Conservation (phyloP, 2,329 filamentous ascomycete genomes). For the Apiospora koreana region DNA sequence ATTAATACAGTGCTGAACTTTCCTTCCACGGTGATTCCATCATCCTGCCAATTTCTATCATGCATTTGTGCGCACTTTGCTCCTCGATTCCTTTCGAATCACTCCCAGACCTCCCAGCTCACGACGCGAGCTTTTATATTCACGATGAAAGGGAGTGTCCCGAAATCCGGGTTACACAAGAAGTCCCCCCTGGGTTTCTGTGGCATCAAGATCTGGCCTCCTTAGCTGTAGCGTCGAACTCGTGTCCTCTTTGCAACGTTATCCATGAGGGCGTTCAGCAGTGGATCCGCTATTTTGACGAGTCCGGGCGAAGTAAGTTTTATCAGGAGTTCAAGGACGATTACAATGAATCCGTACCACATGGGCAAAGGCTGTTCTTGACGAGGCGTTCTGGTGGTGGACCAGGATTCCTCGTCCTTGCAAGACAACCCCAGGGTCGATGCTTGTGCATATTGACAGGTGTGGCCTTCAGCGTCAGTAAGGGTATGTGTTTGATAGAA, state of each 20-base stretch:
- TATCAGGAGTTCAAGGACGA: background rate
- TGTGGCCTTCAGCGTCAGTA: background rate
- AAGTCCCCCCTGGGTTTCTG: background rate
- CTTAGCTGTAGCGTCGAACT: background rate
- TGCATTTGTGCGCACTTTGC: background rate
- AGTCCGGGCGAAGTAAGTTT: background rate
- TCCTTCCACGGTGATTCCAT: background rate
- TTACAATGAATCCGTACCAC: background rate
- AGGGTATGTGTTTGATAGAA: background rate
- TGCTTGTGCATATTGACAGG: background rate
- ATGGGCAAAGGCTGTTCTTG: background rate
- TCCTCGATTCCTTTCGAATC: background rate
- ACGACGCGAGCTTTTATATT: background rate
- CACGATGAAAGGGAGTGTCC: background rate
- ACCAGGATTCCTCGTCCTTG: background rate
- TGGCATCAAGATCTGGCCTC: background rate
- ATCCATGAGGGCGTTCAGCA: background rate
- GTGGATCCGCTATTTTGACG: background rate
- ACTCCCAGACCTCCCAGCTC: background rate
- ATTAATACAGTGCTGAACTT: background rate
- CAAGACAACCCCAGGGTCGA: background rate
- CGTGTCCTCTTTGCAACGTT: background rate
- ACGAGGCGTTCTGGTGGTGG: background rate
- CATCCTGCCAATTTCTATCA: no score
- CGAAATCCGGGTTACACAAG: background rate